phyloP scores from a whole-genome alignment of 129 eudicot species.

The Chrysanthemum lavandulifolium region DNA sequence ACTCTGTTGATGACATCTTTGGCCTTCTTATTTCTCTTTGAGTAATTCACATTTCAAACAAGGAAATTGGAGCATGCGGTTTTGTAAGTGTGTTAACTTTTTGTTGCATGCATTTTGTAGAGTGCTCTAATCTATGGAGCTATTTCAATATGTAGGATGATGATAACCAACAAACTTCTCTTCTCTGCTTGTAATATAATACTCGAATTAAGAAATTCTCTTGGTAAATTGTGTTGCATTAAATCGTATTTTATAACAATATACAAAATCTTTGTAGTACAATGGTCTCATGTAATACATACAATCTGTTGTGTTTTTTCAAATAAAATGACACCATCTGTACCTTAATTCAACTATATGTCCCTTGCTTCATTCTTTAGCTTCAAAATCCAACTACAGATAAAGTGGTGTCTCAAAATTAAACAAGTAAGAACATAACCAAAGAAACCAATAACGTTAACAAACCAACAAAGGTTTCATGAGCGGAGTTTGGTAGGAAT shows the following conservation, averaged over 20 bases:
- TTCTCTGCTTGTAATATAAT: slow-evolving; percentile 24
- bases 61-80: slow-evolving; percentile 25
- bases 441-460: slow-evolving; percentile 29
- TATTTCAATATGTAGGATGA: slow-evolving; percentile 13
- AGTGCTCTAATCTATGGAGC: slow-evolving; percentile 32
- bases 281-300: slow-evolving; percentile 9
- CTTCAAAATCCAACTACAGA: slow-evolving; percentile 40
- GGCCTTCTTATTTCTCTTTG: slow-evolving; percentile 36
- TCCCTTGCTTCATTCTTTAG: slow-evolving; percentile 25
- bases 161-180: slow-evolving; percentile 13
- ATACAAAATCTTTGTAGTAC: slow-evolving; percentile 21
- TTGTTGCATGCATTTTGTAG: slow-evolving; percentile 36
- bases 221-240: slow-evolving; percentile 16
- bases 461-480: slow-evolving; percentile 24
- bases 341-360: slow-evolving; percentile 14
- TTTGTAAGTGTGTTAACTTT: slow-evolving; percentile 36
- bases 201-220: background rate
- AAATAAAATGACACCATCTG: slow-evolving; percentile 6
- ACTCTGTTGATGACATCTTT: slow-evolving; percentile 37
- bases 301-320: slow-evolving; percentile 20
- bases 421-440: slow-evolving; percentile 31
- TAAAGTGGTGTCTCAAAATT: slow-evolving; percentile 24
- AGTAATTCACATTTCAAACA: slow-evolving; percentile 9
- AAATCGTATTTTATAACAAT: slow-evolving; percentile 22
- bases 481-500: slow-evolving; percentile 62